phyloP scores from a whole-genome alignment of 495 filamentous ascomycete species.

The Xylaria grammica region DNA sequence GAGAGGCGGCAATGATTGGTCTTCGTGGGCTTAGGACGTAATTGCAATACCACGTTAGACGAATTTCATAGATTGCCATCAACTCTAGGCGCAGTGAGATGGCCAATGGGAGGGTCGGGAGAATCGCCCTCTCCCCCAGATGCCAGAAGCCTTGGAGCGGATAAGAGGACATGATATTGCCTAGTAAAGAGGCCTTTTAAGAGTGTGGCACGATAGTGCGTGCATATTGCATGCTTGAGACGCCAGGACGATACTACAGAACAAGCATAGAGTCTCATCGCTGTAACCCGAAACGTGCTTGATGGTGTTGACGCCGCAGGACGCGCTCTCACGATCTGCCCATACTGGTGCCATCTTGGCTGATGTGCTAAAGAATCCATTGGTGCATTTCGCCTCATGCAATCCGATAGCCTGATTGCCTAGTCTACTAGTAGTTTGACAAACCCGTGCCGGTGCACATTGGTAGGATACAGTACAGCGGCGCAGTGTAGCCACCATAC shows the following conservation, averaged over 20 bases:
- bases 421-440: slow-evolving; percentile 14
- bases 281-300: slow-evolving; percentile 21
- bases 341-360: slow-evolving; percentile 24
- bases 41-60: slow-evolving; percentile 42
- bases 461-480: no score
- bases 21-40: slow-evolving; percentile 31
- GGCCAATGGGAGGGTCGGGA: slow-evolving; percentile 29
- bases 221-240: slow-evolving; percentile 21
- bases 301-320: slow-evolving; percentile 21
- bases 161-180: slow-evolving; percentile 25
- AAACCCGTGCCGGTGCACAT: slow-evolving; percentile 12
- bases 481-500: background rate
- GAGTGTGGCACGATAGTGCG: slow-evolving; percentile 21
- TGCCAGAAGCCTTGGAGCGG: slow-evolving; percentile 34
- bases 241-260: slow-evolving; percentile 20
- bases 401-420: slow-evolving; percentile 26
- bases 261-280: slow-evolving; percentile 20
- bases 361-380: slow-evolving; percentile 8
- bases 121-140: slow-evolving; percentile 21
- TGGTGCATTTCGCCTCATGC: slow-evolving; percentile 18
- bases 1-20: slow-evolving; percentile 33
- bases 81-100: slow-evolving; percentile 28
- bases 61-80: slow-evolving; percentile 41
- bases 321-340: slow-evolving; percentile 22
- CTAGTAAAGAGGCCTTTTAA: slow-evolving; percentile 12